Base-by-base conservation (phyloP, 2,329 filamentous ascomycete genomes). In the Bipolaris cookei region DNA sequence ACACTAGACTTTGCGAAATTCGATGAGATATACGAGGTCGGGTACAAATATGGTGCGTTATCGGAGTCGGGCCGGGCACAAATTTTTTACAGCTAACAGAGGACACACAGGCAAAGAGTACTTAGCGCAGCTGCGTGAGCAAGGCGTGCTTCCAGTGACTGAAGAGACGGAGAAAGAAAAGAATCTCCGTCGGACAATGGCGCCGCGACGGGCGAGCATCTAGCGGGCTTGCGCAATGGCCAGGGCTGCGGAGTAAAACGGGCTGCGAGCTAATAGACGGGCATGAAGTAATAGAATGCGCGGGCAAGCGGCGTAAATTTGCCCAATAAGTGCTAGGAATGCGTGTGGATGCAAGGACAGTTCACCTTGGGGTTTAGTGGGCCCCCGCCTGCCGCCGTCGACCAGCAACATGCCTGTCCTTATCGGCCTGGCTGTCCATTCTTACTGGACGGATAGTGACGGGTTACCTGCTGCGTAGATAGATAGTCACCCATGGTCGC, bases 1-100 rank as follows among this genome's bases (percentile, higher is more conserved):
- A 99, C 95, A 1, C 81, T 99, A 28, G 95, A 99, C 56, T 99
- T 99, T 80, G 91, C 88, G 60, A 97, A 96, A 76, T 99, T 99
- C 76, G 94, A 98, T 70, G 96, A 99, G 82, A 94, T 99, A 51
- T 97, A 96, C 71, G 84, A 90, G 65, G 84, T 97, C 10, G 96
- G 95, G 1, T 96, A 97, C 77, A 83, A 85, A 52, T 99, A 88
- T 71, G 95, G 59, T 54, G 54, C n/a, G 58, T 48, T 32, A 44
- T 8, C 28, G 39, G 11, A 50, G 20, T 51, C 44, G 49, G 34
- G 11, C 49, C 39, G 35, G 39, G 6, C 4, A 18, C 20, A 38
- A 45, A 53, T 35, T 39, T 42, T 35, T 35, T 34, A 35, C 14
- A 41, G 20, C 51, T 54, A 52, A 57, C 25, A 30, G 2, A 16